These are phyloP conservation scores for Parmelia sp. DNA, from an alignment of 495 filamentous ascomycete genomes.

Conservation along the genomic window DNA sequence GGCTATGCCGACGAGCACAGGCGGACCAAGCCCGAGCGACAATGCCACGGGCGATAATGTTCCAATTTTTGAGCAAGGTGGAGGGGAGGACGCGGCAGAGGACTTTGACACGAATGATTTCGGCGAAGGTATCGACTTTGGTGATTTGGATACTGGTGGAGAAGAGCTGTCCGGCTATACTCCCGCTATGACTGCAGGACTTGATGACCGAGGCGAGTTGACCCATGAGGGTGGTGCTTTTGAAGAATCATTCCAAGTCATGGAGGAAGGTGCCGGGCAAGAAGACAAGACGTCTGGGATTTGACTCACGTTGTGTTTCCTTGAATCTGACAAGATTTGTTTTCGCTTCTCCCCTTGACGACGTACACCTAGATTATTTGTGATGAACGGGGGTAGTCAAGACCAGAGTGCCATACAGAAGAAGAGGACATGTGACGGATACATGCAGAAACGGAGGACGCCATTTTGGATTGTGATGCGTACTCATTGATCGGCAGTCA, in stretches of 20 bases:
- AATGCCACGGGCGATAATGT: constrained; percentile 30
- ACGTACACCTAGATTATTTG: not conserved
- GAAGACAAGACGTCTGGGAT: constrained; percentile 2
- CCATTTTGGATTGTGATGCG: not conserved
- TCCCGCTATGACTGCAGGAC: constrained; percentile 45
- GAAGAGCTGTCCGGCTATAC: constrained; percentile 56
- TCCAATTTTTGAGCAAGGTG: constrained; percentile 29
- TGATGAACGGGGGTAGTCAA: not conserved
- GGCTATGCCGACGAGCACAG: constrained; percentile 12
- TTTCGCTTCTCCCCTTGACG: not conserved
- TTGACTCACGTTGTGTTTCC: not conserved
- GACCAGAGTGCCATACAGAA: not conserved
- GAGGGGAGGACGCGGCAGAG: constrained; percentile 23
- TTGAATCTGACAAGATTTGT: not conserved
- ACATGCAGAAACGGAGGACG: not conserved
- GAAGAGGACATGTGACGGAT: not conserved
- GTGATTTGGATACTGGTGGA: constrained; percentile 55
- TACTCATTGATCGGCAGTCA: not conserved
- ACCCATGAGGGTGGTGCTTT: constrained; percentile 57
- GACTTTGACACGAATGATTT: constrained; percentile 44
- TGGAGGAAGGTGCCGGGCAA: constrained; percentile 32
- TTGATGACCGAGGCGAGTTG: constrained; percentile 34
- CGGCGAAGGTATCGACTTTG: constrained; percentile 40
- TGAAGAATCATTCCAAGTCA: constrained; percentile 56
- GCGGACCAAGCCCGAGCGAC: constrained; percentile 22